phyloP scores from a whole-genome alignment of 805 yeast species.

The Candida boleticola region DNA sequence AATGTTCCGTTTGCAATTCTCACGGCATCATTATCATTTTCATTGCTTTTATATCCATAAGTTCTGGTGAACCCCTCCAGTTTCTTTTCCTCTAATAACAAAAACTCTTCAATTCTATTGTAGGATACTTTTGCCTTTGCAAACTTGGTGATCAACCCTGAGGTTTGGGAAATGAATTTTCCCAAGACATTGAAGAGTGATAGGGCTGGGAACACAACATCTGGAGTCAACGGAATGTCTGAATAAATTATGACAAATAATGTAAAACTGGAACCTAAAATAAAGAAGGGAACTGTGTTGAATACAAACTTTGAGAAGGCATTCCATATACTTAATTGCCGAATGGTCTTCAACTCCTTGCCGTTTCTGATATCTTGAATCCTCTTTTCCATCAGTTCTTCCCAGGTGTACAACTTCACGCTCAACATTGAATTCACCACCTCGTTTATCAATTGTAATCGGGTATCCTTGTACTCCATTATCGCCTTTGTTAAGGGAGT shows the following conservation, averaged over 20 bases:
- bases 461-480: conserved; percentile 35
- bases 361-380: conserved; percentile 32
- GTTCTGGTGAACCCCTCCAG: neutral
- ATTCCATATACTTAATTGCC: conserved; percentile 29
- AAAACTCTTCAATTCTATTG: conserved; percentile 68
- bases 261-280: conserved; percentile 32
- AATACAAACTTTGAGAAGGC: conserved; percentile 33
- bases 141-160: conserved; percentile 25
- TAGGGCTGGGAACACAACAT: conserved; percentile 38
- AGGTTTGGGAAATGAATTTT: conserved; percentile 32
- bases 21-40: conserved; percentile 45
- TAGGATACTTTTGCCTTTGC: conserved; percentile 69
- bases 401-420: conserved; percentile 85
- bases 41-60: neutral
- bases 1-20: conserved; percentile 65
- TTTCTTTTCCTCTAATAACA: conserved; percentile 40
- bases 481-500: conserved; percentile 21
- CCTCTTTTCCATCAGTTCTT: conserved; percentile 42
- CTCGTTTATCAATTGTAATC: conserved; percentile 37
- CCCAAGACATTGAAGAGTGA: conserved; percentile 34
- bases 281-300: conserved; percentile 36
- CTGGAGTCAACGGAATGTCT: conserved; percentile 30
- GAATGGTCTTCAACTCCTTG: conserved; percentile 28
- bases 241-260: conserved; percentile 23
- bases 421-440: conserved; percentile 36